Evolutionary conservation across 768 basidiomycete species (phyloP).

Genomic region (Suillus spraguei): DNA sequence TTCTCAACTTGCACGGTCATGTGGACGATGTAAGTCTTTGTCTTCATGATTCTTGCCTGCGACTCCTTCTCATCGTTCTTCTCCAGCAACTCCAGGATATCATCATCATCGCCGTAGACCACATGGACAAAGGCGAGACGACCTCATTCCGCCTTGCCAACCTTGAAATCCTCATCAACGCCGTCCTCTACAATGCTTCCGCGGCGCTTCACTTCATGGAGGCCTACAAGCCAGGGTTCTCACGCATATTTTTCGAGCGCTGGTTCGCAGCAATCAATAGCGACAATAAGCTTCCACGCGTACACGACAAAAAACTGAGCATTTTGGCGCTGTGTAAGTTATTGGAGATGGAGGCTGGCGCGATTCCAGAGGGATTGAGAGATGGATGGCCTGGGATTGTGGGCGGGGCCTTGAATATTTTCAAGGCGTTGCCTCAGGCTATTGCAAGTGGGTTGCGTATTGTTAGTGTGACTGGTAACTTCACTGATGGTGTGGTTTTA

Average conservation of each 20-base stretch:
- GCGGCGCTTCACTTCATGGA: slow-evolving; percentile 81
- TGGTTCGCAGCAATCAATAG: slow-evolving; percentile 80
- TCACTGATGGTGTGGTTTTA: slow-evolving; percentile 11
- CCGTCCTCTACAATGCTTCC: slow-evolving; percentile 81
- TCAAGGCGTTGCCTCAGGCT: slow-evolving; percentile 79
- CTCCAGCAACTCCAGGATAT: slow-evolving; percentile 64
- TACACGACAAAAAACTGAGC: slow-evolving; percentile 89
- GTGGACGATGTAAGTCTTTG: slow-evolving; percentile 68
- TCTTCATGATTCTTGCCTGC: slow-evolving; percentile 4
- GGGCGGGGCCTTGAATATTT: slow-evolving; percentile 66
- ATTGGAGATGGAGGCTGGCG: slow-evolving; percentile 64
- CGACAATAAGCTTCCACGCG: slow-evolving; percentile 66
- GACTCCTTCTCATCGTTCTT: not conserved
- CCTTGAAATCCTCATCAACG: slow-evolving; percentile 81
- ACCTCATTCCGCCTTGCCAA: slow-evolving; percentile 70
- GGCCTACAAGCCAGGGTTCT: slow-evolving; percentile 52
- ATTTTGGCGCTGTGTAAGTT: slow-evolving; percentile 76
- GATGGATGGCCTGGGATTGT: slow-evolving; percentile 81
- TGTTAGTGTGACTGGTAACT: not conserved
- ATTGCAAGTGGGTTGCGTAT: slow-evolving; percentile 58
- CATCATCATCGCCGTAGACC: slow-evolving; percentile 58
- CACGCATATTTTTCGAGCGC: slow-evolving; percentile 77
- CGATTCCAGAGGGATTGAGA: slow-evolving; percentile 59
- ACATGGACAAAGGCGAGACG: slow-evolving; percentile 65
- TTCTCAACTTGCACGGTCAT: slow-evolving; percentile 78